These are phyloP conservation scores for Edaphochlamys debaryana DNA, from an alignment of 139 green algal species.

Conservation along the genomic window DNA sequence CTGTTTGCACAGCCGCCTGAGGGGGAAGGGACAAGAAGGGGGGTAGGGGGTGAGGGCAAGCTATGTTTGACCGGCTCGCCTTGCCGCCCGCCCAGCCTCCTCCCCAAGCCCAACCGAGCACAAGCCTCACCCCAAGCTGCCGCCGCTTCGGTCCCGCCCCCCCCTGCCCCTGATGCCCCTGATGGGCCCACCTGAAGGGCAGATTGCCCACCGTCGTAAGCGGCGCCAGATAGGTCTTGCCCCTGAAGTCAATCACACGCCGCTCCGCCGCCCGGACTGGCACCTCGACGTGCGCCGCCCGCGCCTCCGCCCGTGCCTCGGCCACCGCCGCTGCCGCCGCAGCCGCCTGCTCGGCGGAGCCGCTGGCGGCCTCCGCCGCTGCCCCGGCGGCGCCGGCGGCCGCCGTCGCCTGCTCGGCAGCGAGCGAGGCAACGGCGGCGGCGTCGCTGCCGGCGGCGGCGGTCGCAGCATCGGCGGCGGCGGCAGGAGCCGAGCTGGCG, in stretches of 20 bases:
- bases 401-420: background rate
- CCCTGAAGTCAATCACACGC: conserved; percentile 78
- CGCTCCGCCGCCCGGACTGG: conserved; percentile 61
- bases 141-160: too few species aligned
- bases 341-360: too few species aligned
- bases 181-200: conserved; percentile 81
- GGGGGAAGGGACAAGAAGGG: conserved; percentile 7
- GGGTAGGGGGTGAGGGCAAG: too few species aligned
- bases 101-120: too few species aligned
- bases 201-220: conserved; percentile 98
- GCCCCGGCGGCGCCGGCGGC: background rate
- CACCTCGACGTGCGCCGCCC: conserved; percentile 44
- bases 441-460: background rate
- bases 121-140: too few species aligned
- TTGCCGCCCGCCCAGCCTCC: too few species aligned
- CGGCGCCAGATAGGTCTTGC: conserved; percentile 93
- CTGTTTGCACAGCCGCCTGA: conserved; percentile 87
- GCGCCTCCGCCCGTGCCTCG: conserved; percentile 28
- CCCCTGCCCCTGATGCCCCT: too few species aligned
- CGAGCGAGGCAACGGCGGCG: background rate
- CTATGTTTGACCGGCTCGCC: too few species aligned
- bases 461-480: background rate
- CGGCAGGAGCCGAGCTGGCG: conserved; percentile 14
- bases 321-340: background rate
- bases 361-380: background rate